Percentiles rank a stretch among this genome's conserved stretches.
Evolutionary conservation across 129 eudicot genomes (phyloP).

Genomic region (Flaveria robusta): DNA sequence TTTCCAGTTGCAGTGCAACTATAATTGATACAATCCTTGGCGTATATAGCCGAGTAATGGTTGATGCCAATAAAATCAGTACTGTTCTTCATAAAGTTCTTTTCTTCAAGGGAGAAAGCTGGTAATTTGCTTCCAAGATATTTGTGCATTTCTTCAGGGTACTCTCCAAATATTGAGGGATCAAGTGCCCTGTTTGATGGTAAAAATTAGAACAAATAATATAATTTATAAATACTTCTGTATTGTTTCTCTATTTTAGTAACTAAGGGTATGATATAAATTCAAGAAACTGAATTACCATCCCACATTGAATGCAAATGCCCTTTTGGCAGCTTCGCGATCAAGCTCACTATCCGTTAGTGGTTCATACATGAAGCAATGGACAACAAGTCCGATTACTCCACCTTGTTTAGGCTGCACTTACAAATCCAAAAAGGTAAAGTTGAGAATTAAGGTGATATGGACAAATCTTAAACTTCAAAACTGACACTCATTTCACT

Average conservation of each 20-base stretch:
- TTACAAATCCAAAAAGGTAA: background rate
- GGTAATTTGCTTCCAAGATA: conserved; percentile 63
- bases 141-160: conserved; percentile 71
- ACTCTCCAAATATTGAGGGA: conserved; percentile 74
- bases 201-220: conserved; percentile 2
- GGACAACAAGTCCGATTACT: conserved; percentile 44
- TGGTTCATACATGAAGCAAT: conserved; percentile 51
- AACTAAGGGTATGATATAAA: background rate
- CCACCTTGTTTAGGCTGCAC: conserved; percentile 60
- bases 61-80: conserved; percentile 78
- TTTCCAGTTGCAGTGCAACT: conserved; percentile 43
- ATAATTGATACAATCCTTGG: conserved; percentile 61
- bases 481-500: background rate
- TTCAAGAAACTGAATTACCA: conserved; percentile 42
- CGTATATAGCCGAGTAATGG: conserved; percentile 65
- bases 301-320: conserved; percentile 48
- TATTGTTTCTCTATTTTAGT: background rate
- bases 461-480: background rate
- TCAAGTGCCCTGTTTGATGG: conserved; percentile 55
- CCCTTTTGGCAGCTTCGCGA: conserved; percentile 55
- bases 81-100: conserved; percentile 43
- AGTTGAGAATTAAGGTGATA: conserved; percentile 18
- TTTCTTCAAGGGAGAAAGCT: conserved; percentile 59
- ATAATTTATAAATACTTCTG: background rate
- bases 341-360: conserved; percentile 42